Evolutionary conservation across 768 basidiomycete species (phyloP).

Genomic region (Trametes cingulata): DNA sequence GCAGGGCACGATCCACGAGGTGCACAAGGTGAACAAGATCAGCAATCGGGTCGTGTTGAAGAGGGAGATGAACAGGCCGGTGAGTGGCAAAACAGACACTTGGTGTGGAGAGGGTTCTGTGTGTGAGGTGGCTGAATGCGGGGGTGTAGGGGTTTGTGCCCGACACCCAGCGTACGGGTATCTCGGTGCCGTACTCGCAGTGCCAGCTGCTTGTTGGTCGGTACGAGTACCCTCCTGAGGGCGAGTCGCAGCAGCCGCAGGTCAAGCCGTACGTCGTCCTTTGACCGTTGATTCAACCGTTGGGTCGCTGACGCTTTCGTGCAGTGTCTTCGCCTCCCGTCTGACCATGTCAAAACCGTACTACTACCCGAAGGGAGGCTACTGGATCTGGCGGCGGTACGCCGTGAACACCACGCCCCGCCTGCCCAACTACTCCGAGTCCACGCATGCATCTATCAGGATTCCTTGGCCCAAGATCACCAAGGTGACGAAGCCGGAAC

Average conservation of each 20-base stretch:
- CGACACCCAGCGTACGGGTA: constrained; percentile 25
- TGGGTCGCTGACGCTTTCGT: not conserved
- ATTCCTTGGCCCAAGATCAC: constrained; percentile 72
- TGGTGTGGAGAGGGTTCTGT: constrained; percentile 8
- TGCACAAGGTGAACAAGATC: constrained; percentile 70
- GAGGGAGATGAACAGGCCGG: constrained; percentile 35
- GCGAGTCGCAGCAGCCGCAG: constrained; percentile 25
- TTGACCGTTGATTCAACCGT: too few relatives aligned
- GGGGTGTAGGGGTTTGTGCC: constrained; percentile 14
- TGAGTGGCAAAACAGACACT: constrained; percentile 21
- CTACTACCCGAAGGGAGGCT: constrained; percentile 55
- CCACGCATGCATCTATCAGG: constrained; percentile 35
- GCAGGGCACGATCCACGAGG: constrained; percentile 61
- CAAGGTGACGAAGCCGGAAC: constrained; percentile 39
- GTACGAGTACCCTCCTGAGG: constrained; percentile 54
- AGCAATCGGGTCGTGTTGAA: constrained; percentile 68
- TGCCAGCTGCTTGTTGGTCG: constrained; percentile 79
- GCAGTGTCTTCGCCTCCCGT: constrained; percentile 78
- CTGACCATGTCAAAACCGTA: constrained; percentile 59
- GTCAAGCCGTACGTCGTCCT: constrained; percentile 30
- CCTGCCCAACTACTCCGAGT: constrained; percentile 45
- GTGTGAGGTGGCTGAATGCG: not conserved
- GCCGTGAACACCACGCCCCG: constrained; percentile 64
- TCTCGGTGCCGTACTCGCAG: constrained; percentile 70
- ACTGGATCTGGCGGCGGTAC: constrained; percentile 73